These are phyloP conservation scores for Penicillium janthinellum DNA, from an alignment of 2,329 filamentous ascomycete genomes.

Conservation along the genomic window DNA sequence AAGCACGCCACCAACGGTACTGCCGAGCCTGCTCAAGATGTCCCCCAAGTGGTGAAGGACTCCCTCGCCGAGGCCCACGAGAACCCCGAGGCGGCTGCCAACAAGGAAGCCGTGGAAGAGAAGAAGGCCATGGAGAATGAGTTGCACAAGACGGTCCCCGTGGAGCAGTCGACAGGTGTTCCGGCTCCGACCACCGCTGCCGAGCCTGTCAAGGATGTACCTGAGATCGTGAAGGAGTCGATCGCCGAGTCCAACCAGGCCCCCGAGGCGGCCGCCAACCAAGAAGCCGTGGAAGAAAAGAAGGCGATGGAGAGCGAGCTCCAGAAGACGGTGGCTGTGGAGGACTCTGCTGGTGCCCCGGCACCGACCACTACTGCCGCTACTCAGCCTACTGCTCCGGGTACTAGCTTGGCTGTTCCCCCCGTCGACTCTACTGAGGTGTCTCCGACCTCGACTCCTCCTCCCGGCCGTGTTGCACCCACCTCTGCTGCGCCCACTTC, in stretches of 20 bases:
- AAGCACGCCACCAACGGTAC: slow-evolving; percentile 24
- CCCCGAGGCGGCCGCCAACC: slow-evolving; percentile 72
- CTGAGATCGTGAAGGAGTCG: slow-evolving; percentile 49
- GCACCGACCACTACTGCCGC: slow-evolving; percentile 45
- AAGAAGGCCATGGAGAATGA: slow-evolving; percentile 76
- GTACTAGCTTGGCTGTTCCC: slow-evolving; percentile 8
- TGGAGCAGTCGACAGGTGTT: slow-evolving; percentile 39
- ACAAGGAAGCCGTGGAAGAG: slow-evolving; percentile 68
- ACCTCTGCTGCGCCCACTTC: slow-evolving; percentile 15
- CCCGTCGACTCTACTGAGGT: slow-evolving; percentile 29
- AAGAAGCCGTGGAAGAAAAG: slow-evolving; percentile 73
- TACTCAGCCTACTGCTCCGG: slow-evolving; percentile 42
- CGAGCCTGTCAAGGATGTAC: slow-evolving; percentile 37
- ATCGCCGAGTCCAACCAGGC: slow-evolving; percentile 55
- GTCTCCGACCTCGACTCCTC: slow-evolving; percentile 30
- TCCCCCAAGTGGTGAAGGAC: slow-evolving; percentile 49
- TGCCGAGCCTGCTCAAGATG: slow-evolving; percentile 29
- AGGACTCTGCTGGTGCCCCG: slow-evolving; percentile 40
- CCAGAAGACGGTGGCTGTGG: slow-evolving; percentile 51
- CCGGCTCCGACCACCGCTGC: slow-evolving; percentile 44
- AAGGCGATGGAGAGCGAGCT: slow-evolving; percentile 73
- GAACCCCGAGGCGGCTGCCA: slow-evolving; percentile 71
- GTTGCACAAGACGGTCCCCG: slow-evolving; percentile 58
- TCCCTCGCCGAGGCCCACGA: slow-evolving; percentile 55
- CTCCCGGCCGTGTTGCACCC: slow-evolving; percentile 21